Conservation (phyloP, 805 yeast species). For the Kluyveromyces dobzhanskii region DNA sequence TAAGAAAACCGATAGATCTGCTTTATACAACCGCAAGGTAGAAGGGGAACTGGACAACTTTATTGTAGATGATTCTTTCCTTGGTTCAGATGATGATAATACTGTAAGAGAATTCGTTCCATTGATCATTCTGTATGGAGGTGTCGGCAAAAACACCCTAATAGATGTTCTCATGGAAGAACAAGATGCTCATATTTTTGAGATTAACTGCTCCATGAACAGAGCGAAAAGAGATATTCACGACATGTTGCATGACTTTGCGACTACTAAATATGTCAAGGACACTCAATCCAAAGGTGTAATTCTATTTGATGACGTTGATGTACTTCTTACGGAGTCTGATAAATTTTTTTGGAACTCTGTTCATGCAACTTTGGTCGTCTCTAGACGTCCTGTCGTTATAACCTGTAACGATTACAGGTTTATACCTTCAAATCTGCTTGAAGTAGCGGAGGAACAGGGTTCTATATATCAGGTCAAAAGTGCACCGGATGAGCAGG, state of each 20-base stretch:
- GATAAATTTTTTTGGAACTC: conserved; percentile 80
- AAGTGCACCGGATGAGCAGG: conserved; percentile 13
- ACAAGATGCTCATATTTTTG: conserved; percentile 66
- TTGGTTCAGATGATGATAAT: conserved; percentile 4
- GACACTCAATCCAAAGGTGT: conserved; percentile 44
- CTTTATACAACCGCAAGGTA: conserved; percentile 18
- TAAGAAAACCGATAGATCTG: conserved; percentile 28
- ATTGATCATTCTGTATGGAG: conserved; percentile 57
- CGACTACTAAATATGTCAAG: conserved; percentile 77
- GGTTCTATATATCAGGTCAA: conserved; percentile 31
- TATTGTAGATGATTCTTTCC: conserved; percentile 26
- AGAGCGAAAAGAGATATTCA: conserved; percentile 66
- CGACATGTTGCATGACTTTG: conserved; percentile 61
- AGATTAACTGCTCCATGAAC: conserved; percentile 65
- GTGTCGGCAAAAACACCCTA: conserved; percentile 67
- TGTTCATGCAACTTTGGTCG: conserved; percentile 49
- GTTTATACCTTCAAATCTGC: conserved; percentile 40
- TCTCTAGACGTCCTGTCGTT: conserved; percentile 61
- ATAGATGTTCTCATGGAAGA: conserved; percentile 59
- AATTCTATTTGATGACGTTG: conserved; percentile 80
- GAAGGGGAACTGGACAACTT: conserved; percentile 28
- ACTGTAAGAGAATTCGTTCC: conserved; percentile 42
- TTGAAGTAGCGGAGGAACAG: conserved; percentile 38
- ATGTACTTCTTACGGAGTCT: conserved; percentile 60
- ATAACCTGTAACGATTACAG: conserved; percentile 49